Base-by-base conservation (phyloP, 306 rosid genomes). In the Cucumis hystrix region DNA sequence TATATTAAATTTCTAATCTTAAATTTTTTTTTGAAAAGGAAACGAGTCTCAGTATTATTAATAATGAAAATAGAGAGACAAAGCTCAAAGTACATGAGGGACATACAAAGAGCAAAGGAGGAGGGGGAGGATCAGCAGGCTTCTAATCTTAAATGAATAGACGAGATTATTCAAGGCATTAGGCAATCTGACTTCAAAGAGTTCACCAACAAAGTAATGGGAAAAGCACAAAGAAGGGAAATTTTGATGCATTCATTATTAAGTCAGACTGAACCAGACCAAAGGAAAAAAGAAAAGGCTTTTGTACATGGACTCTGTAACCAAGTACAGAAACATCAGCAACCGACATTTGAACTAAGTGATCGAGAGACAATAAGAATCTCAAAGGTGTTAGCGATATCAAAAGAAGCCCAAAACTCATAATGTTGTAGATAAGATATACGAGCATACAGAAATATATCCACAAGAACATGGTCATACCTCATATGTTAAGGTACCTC, bases 401-500 rank as follows among this genome's bases (percentile, higher is more conserved):
- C 8, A 64, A 35, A 30, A 4, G 18, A 8, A 66, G 10, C 28
- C 41, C 72, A 17, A 37, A 28, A 39, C 47, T 21, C 41, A 21
- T 39, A 39, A 66, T 39, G 5, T 66, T 18, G 12, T 21, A 65
- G 16, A 12, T 39, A 23, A 9, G 25, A 39, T 63, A 4, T 15
- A 20, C 49, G 10, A 15, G 20, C 2, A 70, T 39, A 66, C 51
- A 66, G 6, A 63, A 64, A 64, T 64, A 8, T 66, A 18, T 39
- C 40, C 72, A 17, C 1, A 39, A 35, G 72, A 39, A 58, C 14
- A 75, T 56, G 33, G 68, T 40, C 80, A 54, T 25, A 86, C 95
- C 89, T 90, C 92, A 68, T 90, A 86, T 10, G 92, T 90, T 55
- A 84, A 82, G 73, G 92, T 90, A 52, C 95, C 92, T 2, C 95